These are phyloP conservation scores for Rhizopus stolonifer DNA, from an alignment of 371 early-diverging fungal species.

Conservation along the genomic window DNA sequence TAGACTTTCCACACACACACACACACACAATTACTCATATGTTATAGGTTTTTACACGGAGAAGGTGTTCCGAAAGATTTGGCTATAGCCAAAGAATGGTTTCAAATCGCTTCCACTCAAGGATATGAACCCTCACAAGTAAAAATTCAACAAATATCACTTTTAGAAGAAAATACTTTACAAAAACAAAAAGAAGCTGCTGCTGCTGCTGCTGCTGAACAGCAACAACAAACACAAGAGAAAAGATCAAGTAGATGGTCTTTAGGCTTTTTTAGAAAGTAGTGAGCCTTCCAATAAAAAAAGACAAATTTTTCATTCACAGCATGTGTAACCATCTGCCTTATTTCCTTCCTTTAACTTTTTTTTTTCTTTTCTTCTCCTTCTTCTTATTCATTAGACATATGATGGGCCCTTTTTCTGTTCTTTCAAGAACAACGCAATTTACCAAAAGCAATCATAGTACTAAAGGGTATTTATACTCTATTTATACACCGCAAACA, in stretches of 20 bases:
- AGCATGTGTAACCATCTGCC: not conserved
- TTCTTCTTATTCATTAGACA: not conserved
- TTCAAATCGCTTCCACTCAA: slow-evolving; percentile 44
- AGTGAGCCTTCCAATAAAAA: too few species aligned
- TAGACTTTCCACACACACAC: too few species aligned
- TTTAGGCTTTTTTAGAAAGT: slow-evolving; percentile 24
- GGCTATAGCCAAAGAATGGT: slow-evolving; percentile 47
- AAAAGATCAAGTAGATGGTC: slow-evolving; percentile 45
- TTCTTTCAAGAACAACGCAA: slow-evolving; percentile 10
- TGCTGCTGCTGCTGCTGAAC: not conserved
- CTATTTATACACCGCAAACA: not conserved
- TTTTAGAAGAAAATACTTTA: slow-evolving; percentile 10
- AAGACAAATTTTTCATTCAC: not conserved
- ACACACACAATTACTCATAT: too few species aligned
- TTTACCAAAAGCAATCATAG: slow-evolving; percentile 8
- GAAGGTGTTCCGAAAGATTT: slow-evolving; percentile 49
- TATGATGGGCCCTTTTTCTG: slow-evolving; percentile 4
- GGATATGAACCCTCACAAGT: slow-evolving; percentile 44
- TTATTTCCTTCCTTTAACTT: not conserved
- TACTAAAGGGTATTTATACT: not conserved
- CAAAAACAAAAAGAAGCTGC: not conserved
- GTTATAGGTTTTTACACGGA: slow-evolving; percentile 42
- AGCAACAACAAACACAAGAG: slow-evolving; percentile 17
- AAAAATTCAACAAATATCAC: slow-evolving; percentile 27
- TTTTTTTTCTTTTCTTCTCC: not conserved